These are phyloP conservation scores for Metschnikowia lachancei DNA, from an alignment of 805 yeast species.

Conservation along the genomic window DNA sequence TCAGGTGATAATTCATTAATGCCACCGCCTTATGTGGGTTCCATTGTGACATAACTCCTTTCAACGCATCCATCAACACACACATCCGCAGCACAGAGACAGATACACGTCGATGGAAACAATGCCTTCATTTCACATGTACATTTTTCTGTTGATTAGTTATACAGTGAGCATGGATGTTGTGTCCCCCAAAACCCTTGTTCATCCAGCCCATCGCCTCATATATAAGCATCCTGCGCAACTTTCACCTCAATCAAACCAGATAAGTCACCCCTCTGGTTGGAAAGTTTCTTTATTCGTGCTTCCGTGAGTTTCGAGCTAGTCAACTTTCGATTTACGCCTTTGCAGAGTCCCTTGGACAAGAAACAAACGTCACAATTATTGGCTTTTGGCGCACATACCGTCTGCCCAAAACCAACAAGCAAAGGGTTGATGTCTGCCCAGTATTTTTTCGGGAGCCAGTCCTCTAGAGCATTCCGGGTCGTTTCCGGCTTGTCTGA, in stretches of 20 bases:
- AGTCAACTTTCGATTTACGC: slow-evolving; percentile 48
- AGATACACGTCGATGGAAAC: no score
- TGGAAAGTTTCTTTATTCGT: slow-evolving; percentile 28
- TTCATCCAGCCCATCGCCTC: no score
- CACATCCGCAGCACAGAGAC: no score
- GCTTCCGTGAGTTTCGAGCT: slow-evolving; percentile 25
- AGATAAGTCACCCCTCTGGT: slow-evolving; percentile 35
- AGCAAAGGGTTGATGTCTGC: slow-evolving; percentile 77
- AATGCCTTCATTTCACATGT: no score
- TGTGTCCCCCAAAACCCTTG: no score
- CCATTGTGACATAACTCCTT: no score
- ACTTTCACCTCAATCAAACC: slow-evolving; percentile 15
- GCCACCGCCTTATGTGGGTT: no score
- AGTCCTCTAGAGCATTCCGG: slow-evolving; percentile 60
- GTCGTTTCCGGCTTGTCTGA: slow-evolving; percentile 73
- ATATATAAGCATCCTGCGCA: neutral
- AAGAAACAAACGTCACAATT: slow-evolving; percentile 71
- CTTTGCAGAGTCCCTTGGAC: slow-evolving; percentile 55
- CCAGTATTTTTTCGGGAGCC: slow-evolving; percentile 80
- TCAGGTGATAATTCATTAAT: no score
- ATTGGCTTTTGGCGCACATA: slow-evolving; percentile 69
- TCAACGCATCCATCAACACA: no score
- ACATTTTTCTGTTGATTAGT: no score
- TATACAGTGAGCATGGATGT: no score
- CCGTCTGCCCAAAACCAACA: slow-evolving; percentile 91